These are phyloP conservation scores for Moelleriella libera DNA, from an alignment of 2,329 filamentous ascomycete species.

Conservation along the genomic window DNA sequence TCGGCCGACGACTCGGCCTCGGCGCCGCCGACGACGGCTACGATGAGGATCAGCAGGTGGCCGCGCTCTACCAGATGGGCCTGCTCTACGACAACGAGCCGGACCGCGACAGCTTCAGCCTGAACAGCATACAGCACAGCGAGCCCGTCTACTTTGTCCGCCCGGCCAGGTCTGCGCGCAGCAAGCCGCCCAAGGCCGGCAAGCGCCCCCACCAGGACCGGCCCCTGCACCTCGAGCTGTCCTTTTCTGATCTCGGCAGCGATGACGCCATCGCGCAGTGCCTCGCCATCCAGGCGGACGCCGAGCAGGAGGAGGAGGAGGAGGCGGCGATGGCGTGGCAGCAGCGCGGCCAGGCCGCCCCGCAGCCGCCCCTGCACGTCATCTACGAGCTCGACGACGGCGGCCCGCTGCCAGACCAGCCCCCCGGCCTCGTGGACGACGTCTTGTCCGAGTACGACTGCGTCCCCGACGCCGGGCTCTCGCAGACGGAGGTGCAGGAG, in stretches of 20 bases:
- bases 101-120: conserved; percentile 18
- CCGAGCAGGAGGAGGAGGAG: too few relatives aligned
- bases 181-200: conserved; percentile 12
- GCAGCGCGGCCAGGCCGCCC: conserved; percentile 6
- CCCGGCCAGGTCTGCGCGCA: conserved; percentile 17
- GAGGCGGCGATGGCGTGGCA: too few relatives aligned
- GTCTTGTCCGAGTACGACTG: conserved; percentile 21
- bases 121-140: conserved; percentile 23
- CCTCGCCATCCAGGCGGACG: too few relatives aligned
- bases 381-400: conserved; percentile 25
- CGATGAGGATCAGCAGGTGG: conserved; percentile 23
- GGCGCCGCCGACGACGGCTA: too few relatives aligned
- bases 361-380: conserved; percentile 20
- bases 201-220: conserved; percentile 2
- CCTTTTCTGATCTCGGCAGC: conserved; percentile 26
- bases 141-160: conserved; percentile 24
- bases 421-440: conserved; percentile 19
- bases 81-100: conserved; percentile 26
- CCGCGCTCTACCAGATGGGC: conserved; percentile 28
- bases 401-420: conserved; percentile 20
- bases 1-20: conserved; percentile 10
- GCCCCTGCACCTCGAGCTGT: conserved; percentile 22
- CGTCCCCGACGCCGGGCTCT: conserved; percentile 20
- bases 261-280: conserved; percentile 24
- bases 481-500: conserved; percentile 16